Base-by-base conservation (phyloP, 2,329 filamentous ascomycete genomes). In the Epichloe elymi region DNA sequence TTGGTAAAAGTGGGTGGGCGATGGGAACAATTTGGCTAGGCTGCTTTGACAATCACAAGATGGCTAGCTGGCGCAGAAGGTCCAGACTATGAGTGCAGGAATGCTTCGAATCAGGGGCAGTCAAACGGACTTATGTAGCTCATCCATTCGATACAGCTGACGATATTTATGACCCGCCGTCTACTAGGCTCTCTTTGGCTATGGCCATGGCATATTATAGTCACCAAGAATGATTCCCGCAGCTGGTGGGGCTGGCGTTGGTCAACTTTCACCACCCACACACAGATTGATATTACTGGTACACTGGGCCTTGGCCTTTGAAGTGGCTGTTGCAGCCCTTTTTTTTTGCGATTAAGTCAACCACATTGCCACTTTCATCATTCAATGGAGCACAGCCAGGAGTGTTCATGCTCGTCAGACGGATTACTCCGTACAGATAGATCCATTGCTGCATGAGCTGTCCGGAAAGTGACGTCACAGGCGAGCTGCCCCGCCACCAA, bases 401-500 rank as follows among this genome's bases (percentile, higher is more conserved):
- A 30, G 26, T 30, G 26, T 30, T 30, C 30, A 11, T 30, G 10
- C 10, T 10, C 30, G 30, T 33, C 42, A 44, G 17, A 26, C 23
- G 6, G 6, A 7, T 7, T 26, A 5, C 12, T 30, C 30, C 23
- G 41, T 44, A 26, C 41, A n/a, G 15, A 11, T 44, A n/a, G 15
- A 11, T 44, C 15, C 15, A n/a, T 30, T n/a, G 14, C 8, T 33
- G 42, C 36, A 30, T 19, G 37, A 35, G 20, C 5, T 36, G 43
- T 30, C 3, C n/a, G 30, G 20, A n/a, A 10, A 36, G 49, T 53
- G 51, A 53, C 51, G 51, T 53, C 51, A 53, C 20, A 45, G 11
- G 23, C 17, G 43, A 38, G 38, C 48, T 23, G 14, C 37, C 48
- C 51, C 51, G 20, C 48, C 20, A 53, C 19, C 19, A 14, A 26